Conservation (phyloP, 192 early-diverging fungal species). For the Obelidium mucronatum region DNA sequence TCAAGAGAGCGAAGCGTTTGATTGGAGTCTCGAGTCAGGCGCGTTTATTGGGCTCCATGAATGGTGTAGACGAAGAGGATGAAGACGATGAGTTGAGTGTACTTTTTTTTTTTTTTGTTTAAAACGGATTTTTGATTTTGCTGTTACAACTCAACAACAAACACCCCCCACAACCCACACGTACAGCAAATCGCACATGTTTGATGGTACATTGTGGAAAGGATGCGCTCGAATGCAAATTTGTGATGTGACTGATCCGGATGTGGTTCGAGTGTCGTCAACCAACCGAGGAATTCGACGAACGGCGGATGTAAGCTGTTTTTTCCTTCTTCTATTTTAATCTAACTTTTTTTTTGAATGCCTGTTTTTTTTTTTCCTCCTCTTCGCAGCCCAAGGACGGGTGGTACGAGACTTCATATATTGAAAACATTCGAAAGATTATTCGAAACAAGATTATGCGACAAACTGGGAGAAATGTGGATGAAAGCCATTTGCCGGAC, state of each 20-base stretch:
- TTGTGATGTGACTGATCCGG: slow-evolving; percentile 52
- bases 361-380: not conserved
- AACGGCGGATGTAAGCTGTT: slow-evolving; percentile 36
- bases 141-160: too few species aligned
- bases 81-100: slow-evolving; percentile 24
- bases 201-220: slow-evolving; percentile 44
- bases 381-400: slow-evolving; percentile 42
- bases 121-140: not conserved
- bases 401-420: slow-evolving; percentile 39
- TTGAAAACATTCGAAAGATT: slow-evolving; percentile 38
- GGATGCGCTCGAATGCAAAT: slow-evolving; percentile 37
- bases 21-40: slow-evolving; percentile 32
- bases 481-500: slow-evolving; percentile 16
- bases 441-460: slow-evolving; percentile 41
- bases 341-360: not conserved
- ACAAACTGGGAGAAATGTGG: slow-evolving; percentile 32
- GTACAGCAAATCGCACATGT: slow-evolving; percentile 44
- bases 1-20: slow-evolving; percentile 43
- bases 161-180: not conserved
- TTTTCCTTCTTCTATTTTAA: slow-evolving; percentile 1
- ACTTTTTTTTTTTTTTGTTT: not conserved
- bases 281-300: slow-evolving; percentile 24
- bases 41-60: slow-evolving; percentile 12
- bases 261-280: slow-evolving; percentile 37
- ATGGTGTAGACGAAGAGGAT: slow-evolving; percentile 7